Evolutionary conservation across 1,139 yeast species (phyloP).

Genomic region (Scheffersomyces titani): DNA sequence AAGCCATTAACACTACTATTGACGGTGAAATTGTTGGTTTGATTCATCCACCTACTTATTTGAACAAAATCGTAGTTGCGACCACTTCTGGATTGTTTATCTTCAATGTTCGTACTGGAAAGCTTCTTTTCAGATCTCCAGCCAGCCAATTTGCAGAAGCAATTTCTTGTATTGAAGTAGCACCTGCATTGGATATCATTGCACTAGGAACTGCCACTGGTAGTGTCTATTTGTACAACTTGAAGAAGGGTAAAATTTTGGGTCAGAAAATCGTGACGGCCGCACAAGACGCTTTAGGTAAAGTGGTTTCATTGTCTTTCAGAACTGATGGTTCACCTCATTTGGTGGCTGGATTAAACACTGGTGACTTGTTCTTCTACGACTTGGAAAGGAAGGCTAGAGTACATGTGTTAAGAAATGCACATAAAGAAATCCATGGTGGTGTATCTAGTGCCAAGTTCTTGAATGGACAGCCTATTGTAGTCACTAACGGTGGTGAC

Average conservation of each 20-base stretch:
- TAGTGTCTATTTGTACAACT: conserved; percentile 61
- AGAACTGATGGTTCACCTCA: conserved; percentile 91
- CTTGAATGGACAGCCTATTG: conserved; percentile 88
- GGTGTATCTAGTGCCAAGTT: conserved; percentile 80
- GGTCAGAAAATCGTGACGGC: conserved; percentile 56
- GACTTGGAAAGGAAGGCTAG: conserved; percentile 74
- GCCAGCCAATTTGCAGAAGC: conserved; percentile 46
- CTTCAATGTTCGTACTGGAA: conserved; percentile 78
- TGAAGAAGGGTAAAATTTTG: conserved; percentile 63
- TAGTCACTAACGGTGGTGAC: conserved; percentile 92
- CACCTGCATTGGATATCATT: conserved; percentile 84
- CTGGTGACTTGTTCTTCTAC: conserved; percentile 84
- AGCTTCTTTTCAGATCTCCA: conserved; percentile 60
- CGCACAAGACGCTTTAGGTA: conserved; percentile 47
- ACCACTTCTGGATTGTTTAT: conserved; percentile 64
- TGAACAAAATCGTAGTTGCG: conserved; percentile 83
- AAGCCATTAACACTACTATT: conserved; percentile 49
- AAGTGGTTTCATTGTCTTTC: conserved; percentile 75
- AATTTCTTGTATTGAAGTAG: conserved; percentile 67
- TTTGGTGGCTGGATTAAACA: conserved; percentile 73
- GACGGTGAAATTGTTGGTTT: conserved; percentile 73
- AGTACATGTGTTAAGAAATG: conserved; percentile 71
- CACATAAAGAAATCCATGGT: conserved; percentile 74
- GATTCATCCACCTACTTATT: conserved; percentile 86
- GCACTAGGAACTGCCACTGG: conserved; percentile 81